Evolutionary conservation across 202 grass and related monocot species (phyloP).

Genomic region (Zizania palustris): DNA sequence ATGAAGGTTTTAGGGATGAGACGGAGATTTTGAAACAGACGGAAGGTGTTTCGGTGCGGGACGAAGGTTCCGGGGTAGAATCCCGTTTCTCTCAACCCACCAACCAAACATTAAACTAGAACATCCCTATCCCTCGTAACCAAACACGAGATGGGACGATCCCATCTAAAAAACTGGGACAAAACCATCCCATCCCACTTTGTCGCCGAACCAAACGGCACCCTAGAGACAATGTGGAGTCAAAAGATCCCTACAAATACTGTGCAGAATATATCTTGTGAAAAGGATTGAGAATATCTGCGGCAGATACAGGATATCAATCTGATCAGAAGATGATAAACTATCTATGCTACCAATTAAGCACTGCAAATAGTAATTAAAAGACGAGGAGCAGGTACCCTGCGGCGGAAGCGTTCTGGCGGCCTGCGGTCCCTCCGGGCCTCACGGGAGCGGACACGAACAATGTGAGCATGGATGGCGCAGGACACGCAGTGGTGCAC

Average conservation of each 20-base stretch:
- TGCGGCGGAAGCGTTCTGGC: conserved; percentile 50
- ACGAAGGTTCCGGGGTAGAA: no score
- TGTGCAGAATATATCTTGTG: no score
- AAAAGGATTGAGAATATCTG: not conserved
- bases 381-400: conserved; percentile 20
- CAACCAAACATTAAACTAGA: no score
- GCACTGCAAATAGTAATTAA: not conserved
- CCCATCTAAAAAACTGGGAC: no score
- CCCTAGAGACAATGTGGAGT: not conserved
- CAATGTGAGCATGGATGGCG: conserved; percentile 44
- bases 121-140: no score
- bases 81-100: no score
- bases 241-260: not conserved
- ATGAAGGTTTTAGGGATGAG: no score
- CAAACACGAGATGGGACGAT: no score
- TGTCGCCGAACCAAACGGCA: no score
- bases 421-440: conserved; percentile 46
- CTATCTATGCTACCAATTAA: not conserved
- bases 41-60: no score
- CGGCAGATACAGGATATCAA: not conserved
- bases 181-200: no score
- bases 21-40: no score
- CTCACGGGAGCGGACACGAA: conserved; percentile 49
- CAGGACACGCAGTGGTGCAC: conserved; percentile 55
- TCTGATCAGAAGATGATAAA: not conserved